Conservation (phyloP, 2,329 filamentous ascomycete genomes). For the Fusarium paranaense region DNA sequence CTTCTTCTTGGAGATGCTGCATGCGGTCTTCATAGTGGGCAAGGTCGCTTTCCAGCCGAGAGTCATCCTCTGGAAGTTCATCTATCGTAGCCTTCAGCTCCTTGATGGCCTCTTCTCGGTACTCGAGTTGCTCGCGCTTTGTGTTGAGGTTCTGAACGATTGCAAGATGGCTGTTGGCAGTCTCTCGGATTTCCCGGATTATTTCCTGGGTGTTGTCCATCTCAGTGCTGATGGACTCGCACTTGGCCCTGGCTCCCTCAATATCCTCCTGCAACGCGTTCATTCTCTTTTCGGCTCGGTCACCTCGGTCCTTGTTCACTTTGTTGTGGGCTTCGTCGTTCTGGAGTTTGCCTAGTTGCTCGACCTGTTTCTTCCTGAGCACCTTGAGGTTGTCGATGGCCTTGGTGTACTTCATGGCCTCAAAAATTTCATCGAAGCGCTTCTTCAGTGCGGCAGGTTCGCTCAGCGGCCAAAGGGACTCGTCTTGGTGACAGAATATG, state of each 20-base stretch:
- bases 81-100: constrained; percentile 79
- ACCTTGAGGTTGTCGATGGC: constrained; percentile 95
- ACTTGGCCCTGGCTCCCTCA: constrained; percentile 68
- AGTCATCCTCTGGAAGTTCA: constrained; percentile 82
- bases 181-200: constrained; percentile 75
- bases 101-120: constrained; percentile 76
- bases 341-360: constrained; percentile 78
- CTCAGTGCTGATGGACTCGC: constrained; percentile 67
- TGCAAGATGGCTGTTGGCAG: constrained; percentile 78
- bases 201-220: constrained; percentile 70
- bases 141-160: constrained; percentile 81
- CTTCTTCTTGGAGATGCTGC: constrained; percentile 71
- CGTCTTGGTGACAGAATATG: constrained; percentile 99
- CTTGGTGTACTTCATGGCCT: constrained; percentile 96
- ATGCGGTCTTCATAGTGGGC: constrained; percentile 84
- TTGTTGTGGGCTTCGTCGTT: constrained; percentile 83
- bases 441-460: constrained; percentile 89
- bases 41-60: constrained; percentile 77
- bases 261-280: constrained; percentile 75
- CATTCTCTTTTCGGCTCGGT: constrained; percentile 75
- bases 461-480: constrained; percentile 96
- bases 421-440: constrained; percentile 97
- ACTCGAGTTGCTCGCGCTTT: constrained; percentile 79
- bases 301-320: constrained; percentile 85
- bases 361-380: constrained; percentile 84